phyloP scores from a whole-genome alignment of 352 stramenopile genomes.

The Globisporangium splendens region DNA sequence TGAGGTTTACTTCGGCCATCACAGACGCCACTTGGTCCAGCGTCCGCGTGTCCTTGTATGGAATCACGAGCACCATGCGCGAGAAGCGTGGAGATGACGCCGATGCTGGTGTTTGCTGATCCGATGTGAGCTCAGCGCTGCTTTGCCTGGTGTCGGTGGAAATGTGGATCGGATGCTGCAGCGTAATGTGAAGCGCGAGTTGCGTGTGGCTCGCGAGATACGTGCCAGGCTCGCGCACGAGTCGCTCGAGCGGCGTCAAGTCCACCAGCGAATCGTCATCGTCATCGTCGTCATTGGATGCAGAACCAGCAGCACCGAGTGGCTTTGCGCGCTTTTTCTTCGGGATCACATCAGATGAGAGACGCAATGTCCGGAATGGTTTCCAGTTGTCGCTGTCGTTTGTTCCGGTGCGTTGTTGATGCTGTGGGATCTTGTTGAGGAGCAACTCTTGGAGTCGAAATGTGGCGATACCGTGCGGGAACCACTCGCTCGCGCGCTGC shows the following conservation, averaged over 20 bases:
- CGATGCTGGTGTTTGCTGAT: not conserved
- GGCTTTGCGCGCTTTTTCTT: constrained; percentile 51
- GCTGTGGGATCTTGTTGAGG: constrained; percentile 22
- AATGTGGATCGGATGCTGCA: constrained; percentile 32
- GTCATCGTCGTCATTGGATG: constrained; percentile 13
- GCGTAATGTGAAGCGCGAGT: constrained; percentile 35
- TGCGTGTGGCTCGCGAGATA: constrained; percentile 41
- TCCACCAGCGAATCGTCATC: constrained; percentile 16
- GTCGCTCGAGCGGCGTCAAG: constrained; percentile 31
- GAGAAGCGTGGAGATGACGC: constrained; percentile 37
- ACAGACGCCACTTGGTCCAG: constrained; percentile 49
- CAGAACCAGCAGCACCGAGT: constrained; percentile 23
- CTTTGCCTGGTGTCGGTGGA: not conserved
- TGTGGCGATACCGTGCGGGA: constrained; percentile 47
- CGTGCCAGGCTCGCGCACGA: constrained; percentile 53
- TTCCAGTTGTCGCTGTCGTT: constrained; percentile 5
- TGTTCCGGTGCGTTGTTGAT: constrained; percentile 19
- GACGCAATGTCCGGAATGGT: constrained; percentile 40
- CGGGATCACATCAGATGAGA: constrained; percentile 46
- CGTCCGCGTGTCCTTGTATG: constrained; percentile 64
- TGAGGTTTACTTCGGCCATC: constrained; percentile 64
- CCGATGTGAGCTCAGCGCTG: constrained; percentile 1
- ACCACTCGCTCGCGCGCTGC: constrained; percentile 33
- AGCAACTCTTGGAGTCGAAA: constrained; percentile 62
- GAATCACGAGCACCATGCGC: constrained; percentile 79